A percentile compares a stretch with the other conserved stretches of the same genome.
Conservation (phyloP, 2,329 filamentous ascomycete species). For the Calonectria fujianensis region DNA sequence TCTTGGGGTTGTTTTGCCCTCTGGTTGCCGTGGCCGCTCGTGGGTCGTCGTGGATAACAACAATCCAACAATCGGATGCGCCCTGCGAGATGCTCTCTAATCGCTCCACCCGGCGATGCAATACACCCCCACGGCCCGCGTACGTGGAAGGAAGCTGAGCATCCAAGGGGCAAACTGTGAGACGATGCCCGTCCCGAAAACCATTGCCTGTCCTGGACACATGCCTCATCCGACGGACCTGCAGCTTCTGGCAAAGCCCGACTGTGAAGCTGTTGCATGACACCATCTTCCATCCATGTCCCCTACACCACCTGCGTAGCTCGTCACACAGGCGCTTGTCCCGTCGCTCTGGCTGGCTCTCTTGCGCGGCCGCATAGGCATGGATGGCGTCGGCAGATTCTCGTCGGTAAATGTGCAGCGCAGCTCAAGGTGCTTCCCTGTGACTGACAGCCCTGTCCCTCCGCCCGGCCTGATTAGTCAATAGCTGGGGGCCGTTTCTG, state of each 20-base stretch:
- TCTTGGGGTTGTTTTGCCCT: slow-evolving; percentile 22
- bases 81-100: slow-evolving; percentile 30
- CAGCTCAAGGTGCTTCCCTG: slow-evolving; percentile 15
- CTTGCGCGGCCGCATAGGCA: slow-evolving; percentile 24
- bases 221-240: slow-evolving; percentile 54
- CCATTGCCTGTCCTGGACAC: slow-evolving; percentile 27
- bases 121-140: slow-evolving; percentile 30
- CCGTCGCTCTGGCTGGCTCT: slow-evolving; percentile 35
- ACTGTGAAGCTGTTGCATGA: slow-evolving; percentile 40
- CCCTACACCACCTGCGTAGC: slow-evolving; percentile 33
- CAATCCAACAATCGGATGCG: slow-evolving; percentile 34
- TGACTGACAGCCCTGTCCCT: slow-evolving; percentile 1
- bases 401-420: slow-evolving; percentile 20
- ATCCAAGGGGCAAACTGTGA: slow-evolving; percentile 25
- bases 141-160: slow-evolving; percentile 22
- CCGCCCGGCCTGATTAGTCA: slow-evolving; percentile 12
- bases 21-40: slow-evolving; percentile 38
- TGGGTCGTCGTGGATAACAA: slow-evolving; percentile 34
- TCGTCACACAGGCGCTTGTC: slow-evolving; percentile 40
- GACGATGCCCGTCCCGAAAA: slow-evolving; percentile 24
- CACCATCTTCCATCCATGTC: slow-evolving; percentile 37
- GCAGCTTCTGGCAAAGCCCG: slow-evolving; percentile 47
- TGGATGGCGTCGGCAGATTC: slow-evolving; percentile 23
- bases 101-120: slow-evolving; percentile 21
- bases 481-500: slow-evolving; percentile 5